These are phyloP conservation scores for Curvularia eragrostidis DNA, from an alignment of 2,329 filamentous ascomycete genomes.

Conservation along the genomic window DNA sequence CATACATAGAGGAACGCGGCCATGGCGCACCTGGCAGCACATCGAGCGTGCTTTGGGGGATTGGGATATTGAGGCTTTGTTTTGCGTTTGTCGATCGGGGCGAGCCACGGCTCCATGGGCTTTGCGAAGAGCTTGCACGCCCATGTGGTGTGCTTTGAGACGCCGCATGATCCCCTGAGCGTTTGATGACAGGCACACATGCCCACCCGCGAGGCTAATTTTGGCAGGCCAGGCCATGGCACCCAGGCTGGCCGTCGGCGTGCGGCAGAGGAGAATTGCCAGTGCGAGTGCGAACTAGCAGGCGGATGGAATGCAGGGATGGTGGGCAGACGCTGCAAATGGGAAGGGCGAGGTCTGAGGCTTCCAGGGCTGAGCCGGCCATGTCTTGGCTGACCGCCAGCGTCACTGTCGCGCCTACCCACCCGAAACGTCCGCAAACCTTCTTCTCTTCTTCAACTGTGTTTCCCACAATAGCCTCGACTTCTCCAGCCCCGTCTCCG, in stretches of 20 bases:
- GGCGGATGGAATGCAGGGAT: conserved; percentile 12
- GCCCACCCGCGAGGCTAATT: conserved; percentile 19
- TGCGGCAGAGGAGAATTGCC: conserved; percentile 16
- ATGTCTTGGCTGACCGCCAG: conserved; percentile 19
- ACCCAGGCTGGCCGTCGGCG: conserved; percentile 1
- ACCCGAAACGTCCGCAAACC: conserved; percentile 16
- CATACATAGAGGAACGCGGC: conserved; percentile 5
- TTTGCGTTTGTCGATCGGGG: conserved; percentile 9
- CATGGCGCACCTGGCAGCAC: not conserved
- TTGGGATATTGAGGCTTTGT: conserved; percentile 4
- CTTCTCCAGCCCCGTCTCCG: conserved; percentile 3
- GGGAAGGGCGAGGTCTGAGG: conserved; percentile 13
- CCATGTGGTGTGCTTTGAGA: conserved; percentile 19
- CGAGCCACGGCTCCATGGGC: conserved; percentile 10
- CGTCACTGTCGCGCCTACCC: conserved; percentile 20
- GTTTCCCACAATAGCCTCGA: conserved; percentile 3
- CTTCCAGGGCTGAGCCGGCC: conserved; percentile 16
- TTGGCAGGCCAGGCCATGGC: conserved; percentile 15
- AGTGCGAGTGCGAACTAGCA: no score
- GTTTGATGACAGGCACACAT: conserved; percentile 29
- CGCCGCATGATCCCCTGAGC: conserved; percentile 24
- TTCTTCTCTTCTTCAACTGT: conserved; percentile 8
- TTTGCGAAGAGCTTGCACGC: conserved; percentile 4
- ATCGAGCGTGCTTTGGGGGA: not conserved
- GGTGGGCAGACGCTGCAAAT: conserved; percentile 8